phyloP scores from a whole-genome alignment of 2,329 filamentous ascomycete species.

The Penicillium thymicola region DNA sequence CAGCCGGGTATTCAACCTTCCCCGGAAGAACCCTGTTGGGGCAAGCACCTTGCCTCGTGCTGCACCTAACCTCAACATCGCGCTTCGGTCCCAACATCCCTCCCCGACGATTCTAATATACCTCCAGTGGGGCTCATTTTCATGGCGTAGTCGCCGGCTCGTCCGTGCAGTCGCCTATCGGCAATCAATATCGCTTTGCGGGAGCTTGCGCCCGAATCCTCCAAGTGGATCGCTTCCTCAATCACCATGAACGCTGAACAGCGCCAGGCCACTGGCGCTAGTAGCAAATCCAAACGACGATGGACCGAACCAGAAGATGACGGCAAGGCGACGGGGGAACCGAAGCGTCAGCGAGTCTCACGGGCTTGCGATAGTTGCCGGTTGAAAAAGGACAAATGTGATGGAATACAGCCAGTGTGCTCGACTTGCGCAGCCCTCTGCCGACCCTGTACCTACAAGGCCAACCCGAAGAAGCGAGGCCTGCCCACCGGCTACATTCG shows the following conservation, averaged over 20 bases:
- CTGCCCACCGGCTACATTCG: conserved; percentile 78
- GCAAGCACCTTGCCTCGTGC: background rate
- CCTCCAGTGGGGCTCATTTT: conserved; percentile 5
- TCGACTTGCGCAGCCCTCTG: conserved; percentile 63
- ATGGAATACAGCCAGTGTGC: conserved; percentile 65
- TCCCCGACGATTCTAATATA: conserved; percentile 1
- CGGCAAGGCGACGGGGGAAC: conserved; percentile 31
- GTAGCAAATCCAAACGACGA: conserved; percentile 32
- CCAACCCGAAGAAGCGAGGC: conserved; percentile 71
- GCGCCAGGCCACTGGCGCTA: conserved; percentile 30
- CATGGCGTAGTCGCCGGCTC: conserved; percentile 16
- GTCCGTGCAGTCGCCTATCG: conserved; percentile 20
- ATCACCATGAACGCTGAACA: conserved; percentile 34
- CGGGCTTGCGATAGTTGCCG: conserved; percentile 68
- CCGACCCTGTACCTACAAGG: conserved; percentile 67
- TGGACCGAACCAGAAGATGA: conserved; percentile 31
- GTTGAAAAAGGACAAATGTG: conserved; percentile 67
- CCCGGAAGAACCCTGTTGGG: conserved; percentile 11
- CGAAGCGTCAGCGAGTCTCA: conserved; percentile 64
- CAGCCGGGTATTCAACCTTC: conserved; percentile 13
- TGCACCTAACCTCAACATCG: background rate
- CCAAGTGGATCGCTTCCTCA: conserved; percentile 25
- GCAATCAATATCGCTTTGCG: conserved; percentile 26
- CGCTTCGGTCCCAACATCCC: background rate
- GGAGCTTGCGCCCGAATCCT: conserved; percentile 29